Evolutionary conservation across 139 green algal species (phyloP).

Genomic region (Ettlia oleoabundans): DNA sequence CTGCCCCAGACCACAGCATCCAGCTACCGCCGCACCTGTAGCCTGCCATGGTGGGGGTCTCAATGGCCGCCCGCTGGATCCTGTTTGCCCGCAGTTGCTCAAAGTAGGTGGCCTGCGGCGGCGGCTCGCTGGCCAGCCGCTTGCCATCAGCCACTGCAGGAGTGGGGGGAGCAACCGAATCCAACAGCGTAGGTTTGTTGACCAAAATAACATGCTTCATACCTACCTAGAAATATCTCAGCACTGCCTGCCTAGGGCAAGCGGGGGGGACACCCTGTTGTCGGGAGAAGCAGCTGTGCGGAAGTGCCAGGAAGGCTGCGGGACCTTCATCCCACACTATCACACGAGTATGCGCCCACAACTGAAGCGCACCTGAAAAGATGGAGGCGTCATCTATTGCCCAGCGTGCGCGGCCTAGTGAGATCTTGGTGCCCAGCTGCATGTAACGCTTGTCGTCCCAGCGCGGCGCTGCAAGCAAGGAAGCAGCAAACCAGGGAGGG

Average conservation of each 20-base stretch:
- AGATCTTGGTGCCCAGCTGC: constrained; percentile 41
- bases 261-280: too few relatives aligned
- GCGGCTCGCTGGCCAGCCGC: constrained; percentile 43
- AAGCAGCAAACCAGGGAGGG: too few relatives aligned
- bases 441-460: constrained; percentile 28
- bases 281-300: too few relatives aligned
- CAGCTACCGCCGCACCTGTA: not conserved
- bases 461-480: constrained; percentile 20
- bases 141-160: constrained; percentile 54
- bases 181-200: too few relatives aligned
- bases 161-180: not conserved
- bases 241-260: too few relatives aligned
- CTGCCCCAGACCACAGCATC: too few relatives aligned
- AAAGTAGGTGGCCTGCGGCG: constrained; percentile 34
- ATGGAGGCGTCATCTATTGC: constrained; percentile 47
- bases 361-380: constrained; percentile 53
- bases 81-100: constrained; percentile 39
- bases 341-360: too few relatives aligned
- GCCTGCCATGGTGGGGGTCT: constrained; percentile 9
- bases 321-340: too few relatives aligned
- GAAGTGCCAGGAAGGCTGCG: too few relatives aligned
- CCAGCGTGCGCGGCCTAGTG: constrained; percentile 43
- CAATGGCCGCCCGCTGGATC: constrained; percentile 20
- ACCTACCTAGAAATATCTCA: too few relatives aligned
- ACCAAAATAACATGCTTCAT: too few relatives aligned